These are phyloP conservation scores for Pseudonitzschia pungens DNA, from an alignment of 108 stramenopile genomes.

Conservation along the genomic window DNA sequence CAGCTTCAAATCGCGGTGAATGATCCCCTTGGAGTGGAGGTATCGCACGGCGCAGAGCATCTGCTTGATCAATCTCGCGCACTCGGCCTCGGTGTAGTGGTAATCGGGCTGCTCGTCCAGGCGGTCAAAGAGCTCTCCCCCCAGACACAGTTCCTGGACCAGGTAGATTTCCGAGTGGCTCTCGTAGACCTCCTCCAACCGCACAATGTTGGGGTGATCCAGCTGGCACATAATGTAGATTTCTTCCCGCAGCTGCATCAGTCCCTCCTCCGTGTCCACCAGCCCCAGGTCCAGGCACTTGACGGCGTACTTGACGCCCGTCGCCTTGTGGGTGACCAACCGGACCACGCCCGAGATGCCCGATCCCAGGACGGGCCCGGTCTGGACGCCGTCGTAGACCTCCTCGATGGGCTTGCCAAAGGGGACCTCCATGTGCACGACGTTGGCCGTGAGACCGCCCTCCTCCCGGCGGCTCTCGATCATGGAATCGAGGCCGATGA, in stretches of 20 bases:
- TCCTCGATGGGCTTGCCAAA: conserved; percentile 89
- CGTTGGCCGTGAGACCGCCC: conserved; percentile 45
- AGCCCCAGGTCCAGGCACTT: conserved; percentile 84
- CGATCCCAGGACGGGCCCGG: conserved; percentile 76
- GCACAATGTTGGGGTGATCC: conserved; percentile 88
- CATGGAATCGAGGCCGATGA: conserved; percentile 63
- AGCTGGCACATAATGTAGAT: conserved; percentile 90
- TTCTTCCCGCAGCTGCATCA: conserved; percentile 78
- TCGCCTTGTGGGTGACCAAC: conserved; percentile 66
- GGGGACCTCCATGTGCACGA: conserved; percentile 85
- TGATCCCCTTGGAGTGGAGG: conserved; percentile 89
- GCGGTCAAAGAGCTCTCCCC: conserved; percentile 95
- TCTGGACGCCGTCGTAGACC: conserved; percentile 85
- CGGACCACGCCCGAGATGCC: conserved; percentile 83
- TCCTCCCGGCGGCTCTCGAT: conserved; percentile 52
- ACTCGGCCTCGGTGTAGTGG: conserved; percentile 91
- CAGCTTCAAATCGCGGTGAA: conserved; percentile 88
- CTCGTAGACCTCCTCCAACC: conserved; percentile 83
- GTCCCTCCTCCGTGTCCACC: conserved; percentile 71
- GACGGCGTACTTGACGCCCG: conserved; percentile 75
- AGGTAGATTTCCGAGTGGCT: conserved; percentile 83
- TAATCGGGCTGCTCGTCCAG: conserved; percentile 89
- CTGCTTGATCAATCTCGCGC: conserved; percentile 84
- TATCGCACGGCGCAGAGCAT: conserved; percentile 92
- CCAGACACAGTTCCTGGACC: conserved; percentile 93